phyloP scores from a whole-genome alignment of 495 filamentous ascomycete species.

The Daldinia childiae region DNA sequence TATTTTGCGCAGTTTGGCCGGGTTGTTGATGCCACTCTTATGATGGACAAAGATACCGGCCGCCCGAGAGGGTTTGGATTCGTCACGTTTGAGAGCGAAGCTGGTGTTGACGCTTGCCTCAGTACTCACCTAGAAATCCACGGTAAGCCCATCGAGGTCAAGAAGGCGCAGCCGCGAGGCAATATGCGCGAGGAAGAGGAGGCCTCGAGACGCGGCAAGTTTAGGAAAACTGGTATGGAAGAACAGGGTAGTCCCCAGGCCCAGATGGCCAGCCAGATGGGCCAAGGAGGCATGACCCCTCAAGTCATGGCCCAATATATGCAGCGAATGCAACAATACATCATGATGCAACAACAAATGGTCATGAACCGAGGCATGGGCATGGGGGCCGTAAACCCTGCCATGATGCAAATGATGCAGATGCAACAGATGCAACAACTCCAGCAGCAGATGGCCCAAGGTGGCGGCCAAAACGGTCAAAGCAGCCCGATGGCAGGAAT shows the following conservation, averaged over 20 bases:
- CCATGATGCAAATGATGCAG: constrained; percentile 69
- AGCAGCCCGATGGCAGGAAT: constrained; percentile 61
- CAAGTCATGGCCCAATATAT: constrained; percentile 98
- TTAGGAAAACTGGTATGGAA: constrained; percentile 58
- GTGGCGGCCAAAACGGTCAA: constrained; percentile 48
- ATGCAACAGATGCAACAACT: constrained; percentile 89
- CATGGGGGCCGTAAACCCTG: constrained; percentile 63
- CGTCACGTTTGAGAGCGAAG: constrained; percentile 96
- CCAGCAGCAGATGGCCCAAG: constrained; percentile 71
- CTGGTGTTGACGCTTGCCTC: constrained; percentile 91
- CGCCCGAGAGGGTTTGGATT: constrained; percentile 98
- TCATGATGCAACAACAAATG: constrained; percentile 92
- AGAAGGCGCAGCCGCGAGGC: constrained; percentile 94
- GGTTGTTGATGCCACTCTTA: constrained; percentile 95
- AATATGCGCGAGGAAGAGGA: constrained; percentile 94
- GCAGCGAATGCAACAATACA: constrained; percentile 97
- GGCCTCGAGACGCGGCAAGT: constrained; percentile 70
- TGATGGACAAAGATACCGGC: constrained; percentile 99
- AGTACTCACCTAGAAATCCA: constrained; percentile 83
- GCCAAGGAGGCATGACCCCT: constrained; percentile 79
- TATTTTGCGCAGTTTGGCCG: constrained; percentile 97
- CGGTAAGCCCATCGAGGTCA: constrained; percentile 96
- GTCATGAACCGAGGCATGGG: constrained; percentile 66
- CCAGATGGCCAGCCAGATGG: constrained; percentile 53
- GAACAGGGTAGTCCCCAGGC: constrained; percentile 53